A percentile compares a stretch with the other conserved stretches of the same genome.
These are phyloP conservation scores for Penicillium freii DNA, from an alignment of 2,329 filamentous ascomycete species.

Conservation along the genomic window DNA sequence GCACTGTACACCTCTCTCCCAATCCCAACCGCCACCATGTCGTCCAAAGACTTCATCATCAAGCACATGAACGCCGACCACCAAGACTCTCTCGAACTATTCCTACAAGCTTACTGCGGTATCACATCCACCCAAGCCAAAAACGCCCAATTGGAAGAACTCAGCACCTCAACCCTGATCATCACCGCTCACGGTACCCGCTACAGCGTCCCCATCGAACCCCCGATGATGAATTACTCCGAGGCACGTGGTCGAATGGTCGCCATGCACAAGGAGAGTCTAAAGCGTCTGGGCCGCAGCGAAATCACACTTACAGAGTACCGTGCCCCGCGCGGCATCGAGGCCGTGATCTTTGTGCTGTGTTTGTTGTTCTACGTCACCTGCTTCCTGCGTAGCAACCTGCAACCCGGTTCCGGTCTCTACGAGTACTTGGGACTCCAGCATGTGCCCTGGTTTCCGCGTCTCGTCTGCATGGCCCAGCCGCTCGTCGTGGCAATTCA, in stretches of 20 bases:
- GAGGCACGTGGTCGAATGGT: slow-evolving; percentile 71
- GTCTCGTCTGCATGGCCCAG: slow-evolving; percentile 59
- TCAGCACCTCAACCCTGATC: slow-evolving; percentile 63
- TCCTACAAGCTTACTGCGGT: slow-evolving; percentile 69
- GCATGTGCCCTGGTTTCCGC: slow-evolving; percentile 59
- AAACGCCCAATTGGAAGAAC: slow-evolving; percentile 62
- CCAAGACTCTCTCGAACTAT: slow-evolving; percentile 68
- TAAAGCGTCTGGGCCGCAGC: slow-evolving; percentile 60
- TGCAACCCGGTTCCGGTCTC: slow-evolving; percentile 52
- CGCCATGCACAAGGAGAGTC: slow-evolving; percentile 65
- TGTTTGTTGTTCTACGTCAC: slow-evolving; percentile 56
- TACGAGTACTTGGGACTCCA: slow-evolving; percentile 51
- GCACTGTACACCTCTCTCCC: background rate
- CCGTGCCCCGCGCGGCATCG: slow-evolving; percentile 51
- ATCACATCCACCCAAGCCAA: slow-evolving; percentile 57
- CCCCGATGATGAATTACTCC: slow-evolving; percentile 65
- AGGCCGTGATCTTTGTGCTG: slow-evolving; percentile 55
- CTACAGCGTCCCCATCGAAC: slow-evolving; percentile 62
- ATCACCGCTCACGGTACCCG: slow-evolving; percentile 53
- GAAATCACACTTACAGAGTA: slow-evolving; percentile 56
- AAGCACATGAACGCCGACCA: slow-evolving; percentile 88
- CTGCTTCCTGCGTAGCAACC: slow-evolving; percentile 51
- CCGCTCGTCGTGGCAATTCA: slow-evolving; percentile 65
- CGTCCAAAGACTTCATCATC: slow-evolving; percentile 62
- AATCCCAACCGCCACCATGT: slow-evolving; percentile 17